These are phyloP conservation scores for Picea glauca DNA, from an alignment of 75 land plant genomes.

Conservation along the genomic window DNA sequence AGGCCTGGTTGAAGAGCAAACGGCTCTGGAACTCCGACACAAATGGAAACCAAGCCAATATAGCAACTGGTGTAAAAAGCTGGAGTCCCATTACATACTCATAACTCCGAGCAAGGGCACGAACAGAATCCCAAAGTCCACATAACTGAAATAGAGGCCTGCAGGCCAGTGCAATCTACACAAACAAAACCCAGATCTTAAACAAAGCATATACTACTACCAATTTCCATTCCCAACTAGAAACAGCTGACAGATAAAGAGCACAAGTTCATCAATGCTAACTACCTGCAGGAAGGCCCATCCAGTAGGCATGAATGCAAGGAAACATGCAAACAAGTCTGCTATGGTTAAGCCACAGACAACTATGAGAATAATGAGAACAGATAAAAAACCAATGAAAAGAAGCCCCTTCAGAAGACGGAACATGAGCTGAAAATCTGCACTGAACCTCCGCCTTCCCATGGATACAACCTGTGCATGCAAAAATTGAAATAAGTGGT, in stretches of 20 bases:
- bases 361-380: slow-evolving; percentile 71
- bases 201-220: background rate
- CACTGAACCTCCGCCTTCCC: slow-evolving; percentile 85
- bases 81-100: slow-evolving; percentile 18
- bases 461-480: slow-evolving; percentile 79
- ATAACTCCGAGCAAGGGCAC: slow-evolving; percentile 66
- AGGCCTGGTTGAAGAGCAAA: slow-evolving; percentile 46
- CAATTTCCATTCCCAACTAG: background rate
- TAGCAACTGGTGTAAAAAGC: slow-evolving; percentile 24
- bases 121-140: slow-evolving; percentile 81
- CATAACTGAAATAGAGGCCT: slow-evolving; percentile 35
- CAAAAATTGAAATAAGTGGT: background rate
- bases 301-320: slow-evolving; percentile 97
- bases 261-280: slow-evolving; percentile 8
- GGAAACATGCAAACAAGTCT: slow-evolving; percentile 70
- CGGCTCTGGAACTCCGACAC: slow-evolving; percentile 50
- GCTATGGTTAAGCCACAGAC: slow-evolving; percentile 59
- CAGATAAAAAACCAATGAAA: slow-evolving; percentile 78
- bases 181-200: background rate
- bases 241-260: background rate
- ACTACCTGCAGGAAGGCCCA: slow-evolving; percentile 90
- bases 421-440: slow-evolving; percentile 97
- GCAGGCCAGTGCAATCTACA: slow-evolving; percentile 67
- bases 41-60: slow-evolving; percentile 53
- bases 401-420: slow-evolving; percentile 81